phyloP scores from a whole-genome alignment of 2,329 filamentous ascomycete species.

The Aureobasidium mangrovei region DNA sequence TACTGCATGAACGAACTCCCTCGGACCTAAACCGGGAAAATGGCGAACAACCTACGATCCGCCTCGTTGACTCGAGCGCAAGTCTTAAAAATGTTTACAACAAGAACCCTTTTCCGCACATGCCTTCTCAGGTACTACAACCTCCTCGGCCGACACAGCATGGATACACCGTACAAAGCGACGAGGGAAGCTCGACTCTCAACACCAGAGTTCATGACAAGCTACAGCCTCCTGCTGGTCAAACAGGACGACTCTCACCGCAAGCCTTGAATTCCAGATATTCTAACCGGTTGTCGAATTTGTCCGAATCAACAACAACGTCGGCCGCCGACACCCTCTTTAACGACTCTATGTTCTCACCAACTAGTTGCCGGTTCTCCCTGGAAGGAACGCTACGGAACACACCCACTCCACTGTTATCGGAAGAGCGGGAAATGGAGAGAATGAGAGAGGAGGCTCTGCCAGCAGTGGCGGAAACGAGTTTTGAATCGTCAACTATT shows the following conservation, averaged over 20 bases:
- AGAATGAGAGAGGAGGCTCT: slow-evolving; percentile 10
- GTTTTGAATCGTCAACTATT: slow-evolving; percentile 5
- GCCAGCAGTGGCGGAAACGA: slow-evolving; percentile 12
- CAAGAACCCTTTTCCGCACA: slow-evolving; percentile 16
- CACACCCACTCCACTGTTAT: slow-evolving; percentile 5
- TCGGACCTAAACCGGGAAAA: slow-evolving; percentile 18
- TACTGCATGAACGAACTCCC: slow-evolving; percentile 21
- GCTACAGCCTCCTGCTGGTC: slow-evolving; percentile 16
- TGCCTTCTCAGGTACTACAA: slow-evolving; percentile 16
- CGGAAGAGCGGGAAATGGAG: slow-evolving; percentile 2
- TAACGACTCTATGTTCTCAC: slow-evolving; percentile 15
- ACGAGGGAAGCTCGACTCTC: background rate
- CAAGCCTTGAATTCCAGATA: slow-evolving; percentile 14
- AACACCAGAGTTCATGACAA: background rate
- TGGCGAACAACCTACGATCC: slow-evolving; percentile 23
- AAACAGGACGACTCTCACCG: slow-evolving; percentile 18
- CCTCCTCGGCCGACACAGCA: slow-evolving; percentile 10
- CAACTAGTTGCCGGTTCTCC: slow-evolving; percentile 15
- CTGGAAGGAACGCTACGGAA: slow-evolving; percentile 9
- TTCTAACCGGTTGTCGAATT: slow-evolving; percentile 2
- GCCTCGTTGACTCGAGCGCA: slow-evolving; percentile 23
- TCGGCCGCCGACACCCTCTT: slow-evolving; percentile 15
- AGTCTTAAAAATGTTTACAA: slow-evolving; percentile 15
- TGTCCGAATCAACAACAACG: slow-evolving; percentile 13
- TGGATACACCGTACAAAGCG: slow-evolving; percentile 4